phyloP scores from a whole-genome alignment of 768 basidiomycete genomes.

The Galerina marginata region DNA sequence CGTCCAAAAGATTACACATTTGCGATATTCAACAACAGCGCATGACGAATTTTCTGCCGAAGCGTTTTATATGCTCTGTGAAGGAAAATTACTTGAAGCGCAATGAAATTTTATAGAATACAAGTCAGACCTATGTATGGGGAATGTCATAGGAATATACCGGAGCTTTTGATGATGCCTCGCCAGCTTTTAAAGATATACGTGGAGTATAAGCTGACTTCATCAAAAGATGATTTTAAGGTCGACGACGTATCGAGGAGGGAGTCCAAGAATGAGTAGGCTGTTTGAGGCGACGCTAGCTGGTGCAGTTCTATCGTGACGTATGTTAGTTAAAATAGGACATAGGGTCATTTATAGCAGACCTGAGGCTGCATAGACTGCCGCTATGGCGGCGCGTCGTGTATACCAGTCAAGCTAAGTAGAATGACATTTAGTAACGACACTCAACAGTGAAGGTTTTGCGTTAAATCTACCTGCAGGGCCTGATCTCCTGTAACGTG shows the following conservation, averaged over 20 bases:
- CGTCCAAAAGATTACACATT: too few relatives aligned
- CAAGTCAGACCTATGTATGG: too few relatives aligned
- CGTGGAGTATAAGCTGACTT: conserved; percentile 57
- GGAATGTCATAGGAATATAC: conserved; percentile 39
- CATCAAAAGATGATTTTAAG: conserved; percentile 52
- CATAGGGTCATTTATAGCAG: too few relatives aligned
- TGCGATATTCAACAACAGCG: too few relatives aligned
- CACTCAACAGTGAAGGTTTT: neutral
- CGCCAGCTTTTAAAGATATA: conserved; percentile 75
- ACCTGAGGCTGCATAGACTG: conserved; percentile 71
- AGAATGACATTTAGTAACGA: conserved; percentile 4
- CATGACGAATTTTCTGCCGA: too few relatives aligned
- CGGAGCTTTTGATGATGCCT: conserved; percentile 73
- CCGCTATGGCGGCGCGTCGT: conserved; percentile 65
- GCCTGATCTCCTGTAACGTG: conserved; percentile 56
- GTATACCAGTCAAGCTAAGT: conserved; percentile 75
- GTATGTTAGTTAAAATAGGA: too few relatives aligned
- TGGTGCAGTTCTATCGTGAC: conserved; percentile 68
- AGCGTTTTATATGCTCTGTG: too few relatives aligned
- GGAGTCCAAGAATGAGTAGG: conserved; percentile 66
- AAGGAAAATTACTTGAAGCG: too few relatives aligned
- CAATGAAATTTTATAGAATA: too few relatives aligned
- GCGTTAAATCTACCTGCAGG: conserved; percentile 53
- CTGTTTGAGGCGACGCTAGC: conserved; percentile 74
- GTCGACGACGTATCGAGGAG: conserved; percentile 57